phyloP scores from a whole-genome alignment of 495 filamentous ascomycete species.

The Aspergillus saccharolyticus region DNA sequence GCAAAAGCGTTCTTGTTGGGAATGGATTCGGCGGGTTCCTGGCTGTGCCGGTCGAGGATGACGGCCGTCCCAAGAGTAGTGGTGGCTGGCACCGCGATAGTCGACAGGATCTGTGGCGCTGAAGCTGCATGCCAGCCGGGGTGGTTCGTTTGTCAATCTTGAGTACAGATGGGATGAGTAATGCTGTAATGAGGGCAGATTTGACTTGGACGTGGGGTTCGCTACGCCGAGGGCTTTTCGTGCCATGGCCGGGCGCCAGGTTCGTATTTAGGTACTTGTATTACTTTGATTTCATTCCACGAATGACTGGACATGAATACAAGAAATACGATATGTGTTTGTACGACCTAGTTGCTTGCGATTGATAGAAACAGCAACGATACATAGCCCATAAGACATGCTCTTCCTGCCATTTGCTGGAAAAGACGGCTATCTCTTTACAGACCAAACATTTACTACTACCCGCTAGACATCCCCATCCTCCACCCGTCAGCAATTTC shows the following conservation, averaged over 20 bases:
- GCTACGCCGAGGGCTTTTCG: no score
- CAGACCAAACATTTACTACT: no score
- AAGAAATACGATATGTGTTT: not conserved
- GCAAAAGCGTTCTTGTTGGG: conserved; percentile 60
- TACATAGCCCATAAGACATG: no score
- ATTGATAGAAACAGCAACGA: not conserved
- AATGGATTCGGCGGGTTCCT: conserved; percentile 80
- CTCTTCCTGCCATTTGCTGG: no score
- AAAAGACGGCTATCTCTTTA: no score
- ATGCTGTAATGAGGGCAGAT: conserved; percentile 8
- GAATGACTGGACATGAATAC: not conserved
- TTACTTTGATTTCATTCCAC: not conserved
- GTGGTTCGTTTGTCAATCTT: not conserved
- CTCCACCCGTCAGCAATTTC: no score
- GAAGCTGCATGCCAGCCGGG: not conserved
- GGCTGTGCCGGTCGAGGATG: conserved; percentile 59
- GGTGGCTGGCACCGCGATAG: conserved; percentile 34
- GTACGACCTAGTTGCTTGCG: no score
- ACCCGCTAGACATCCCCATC: no score
- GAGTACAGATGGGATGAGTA: not conserved
- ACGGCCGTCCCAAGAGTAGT: conserved; percentile 36
- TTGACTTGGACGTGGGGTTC: not conserved
- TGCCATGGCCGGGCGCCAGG: not conserved
- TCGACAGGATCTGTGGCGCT: conserved; percentile 42
- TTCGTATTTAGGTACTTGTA: not conserved